Conservation (phyloP, 768 basidiomycete species). For the Pleurotus eryngii region DNA sequence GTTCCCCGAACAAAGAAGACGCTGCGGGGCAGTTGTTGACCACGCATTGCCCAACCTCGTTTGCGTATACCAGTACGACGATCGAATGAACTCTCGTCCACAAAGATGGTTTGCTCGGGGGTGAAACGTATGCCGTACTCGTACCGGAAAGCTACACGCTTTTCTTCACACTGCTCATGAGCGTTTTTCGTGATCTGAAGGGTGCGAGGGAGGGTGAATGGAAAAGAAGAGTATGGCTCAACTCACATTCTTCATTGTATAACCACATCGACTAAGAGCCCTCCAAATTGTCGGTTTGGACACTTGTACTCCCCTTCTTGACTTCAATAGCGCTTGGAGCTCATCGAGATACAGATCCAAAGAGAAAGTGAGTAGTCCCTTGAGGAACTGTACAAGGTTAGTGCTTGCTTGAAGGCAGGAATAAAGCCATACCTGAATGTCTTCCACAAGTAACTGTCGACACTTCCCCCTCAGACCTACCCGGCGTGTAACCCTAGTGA, state of each 20-base stretch:
- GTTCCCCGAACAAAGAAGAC: too few species aligned
- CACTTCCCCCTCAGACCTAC: too few species aligned
- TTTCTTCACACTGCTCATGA: conserved; percentile 12
- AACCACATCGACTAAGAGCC: conserved; percentile 15
- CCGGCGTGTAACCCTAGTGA: too few species aligned
- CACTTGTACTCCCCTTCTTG: conserved; percentile 6
- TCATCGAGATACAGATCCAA: background rate
- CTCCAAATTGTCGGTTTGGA: conserved; percentile 14
- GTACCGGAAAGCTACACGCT: conserved; percentile 10
- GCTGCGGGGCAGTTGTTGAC: too few species aligned
- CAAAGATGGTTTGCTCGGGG: conserved; percentile 27
- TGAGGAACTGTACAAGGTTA: too few species aligned
- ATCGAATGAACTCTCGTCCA: conserved; percentile 32
- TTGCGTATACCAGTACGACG: conserved; percentile 16
- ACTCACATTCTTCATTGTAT: conserved; percentile 19
- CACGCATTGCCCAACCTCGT: conserved; percentile 18
- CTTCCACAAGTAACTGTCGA: too few species aligned
- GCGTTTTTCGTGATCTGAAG: conserved; percentile 12
- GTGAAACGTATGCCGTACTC: conserved; percentile 12
- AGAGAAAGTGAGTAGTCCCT: too few species aligned
- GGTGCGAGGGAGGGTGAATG: background rate
- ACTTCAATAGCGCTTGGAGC: conserved; percentile 9
- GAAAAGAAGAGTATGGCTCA: background rate
- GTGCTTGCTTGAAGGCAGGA: too few species aligned
- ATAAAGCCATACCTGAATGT: too few species aligned